Percentiles rank a stretch among this genome's conserved stretches.
Evolutionary conservation across 1,139 yeast species (phyloP).

Genomic region (Pichia sp.): DNA sequence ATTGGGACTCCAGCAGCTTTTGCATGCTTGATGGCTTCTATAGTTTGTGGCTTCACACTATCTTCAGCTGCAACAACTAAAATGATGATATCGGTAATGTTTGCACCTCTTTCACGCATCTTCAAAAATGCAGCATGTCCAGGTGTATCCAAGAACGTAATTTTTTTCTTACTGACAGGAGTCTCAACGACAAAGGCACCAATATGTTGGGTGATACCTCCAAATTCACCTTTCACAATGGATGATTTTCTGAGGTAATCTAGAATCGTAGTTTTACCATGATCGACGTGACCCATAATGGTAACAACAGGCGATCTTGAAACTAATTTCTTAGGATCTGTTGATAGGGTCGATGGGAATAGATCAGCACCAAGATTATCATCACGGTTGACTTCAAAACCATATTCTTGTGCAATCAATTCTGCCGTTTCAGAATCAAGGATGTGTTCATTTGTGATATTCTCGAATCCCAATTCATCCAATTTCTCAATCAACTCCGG

Average conservation of each 20-base stretch:
- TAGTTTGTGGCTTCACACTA: slow-evolving; percentile 96
- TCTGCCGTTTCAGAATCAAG: slow-evolving; percentile 81
- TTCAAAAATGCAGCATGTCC: slow-evolving; percentile 97
- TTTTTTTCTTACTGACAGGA: slow-evolving; percentile 63
- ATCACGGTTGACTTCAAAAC: slow-evolving; percentile 56
- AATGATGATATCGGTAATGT: slow-evolving; percentile 84
- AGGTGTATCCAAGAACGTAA: slow-evolving; percentile 93
- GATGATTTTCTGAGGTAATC: slow-evolving; percentile 81
- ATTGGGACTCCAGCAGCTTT: slow-evolving; percentile 77
- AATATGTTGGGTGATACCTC: slow-evolving; percentile 97
- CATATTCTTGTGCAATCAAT: slow-evolving; percentile 83
- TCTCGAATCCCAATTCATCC: slow-evolving; percentile 66
- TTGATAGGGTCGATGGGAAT: slow-evolving; percentile 39
- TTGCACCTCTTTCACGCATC: slow-evolving; percentile 96
- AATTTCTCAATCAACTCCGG: slow-evolving; percentile 53
- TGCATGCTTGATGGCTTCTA: slow-evolving; percentile 93
- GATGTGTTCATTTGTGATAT: slow-evolving; percentile 69
- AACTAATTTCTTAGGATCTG: slow-evolving; percentile 33
- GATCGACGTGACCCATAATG: slow-evolving; percentile 99
- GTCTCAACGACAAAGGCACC: slow-evolving; percentile 91
- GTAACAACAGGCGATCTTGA: slow-evolving; percentile 92
- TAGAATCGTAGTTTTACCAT: slow-evolving; percentile 91
- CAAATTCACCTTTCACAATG: slow-evolving; percentile 79
- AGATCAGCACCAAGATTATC: slow-evolving; percentile 60
- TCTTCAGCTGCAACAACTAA: slow-evolving; percentile 98